Evolutionary conservation across 192 early-diverging fungal genomes (phyloP).

Genomic region (Phlyctochytrium planicorne): DNA sequence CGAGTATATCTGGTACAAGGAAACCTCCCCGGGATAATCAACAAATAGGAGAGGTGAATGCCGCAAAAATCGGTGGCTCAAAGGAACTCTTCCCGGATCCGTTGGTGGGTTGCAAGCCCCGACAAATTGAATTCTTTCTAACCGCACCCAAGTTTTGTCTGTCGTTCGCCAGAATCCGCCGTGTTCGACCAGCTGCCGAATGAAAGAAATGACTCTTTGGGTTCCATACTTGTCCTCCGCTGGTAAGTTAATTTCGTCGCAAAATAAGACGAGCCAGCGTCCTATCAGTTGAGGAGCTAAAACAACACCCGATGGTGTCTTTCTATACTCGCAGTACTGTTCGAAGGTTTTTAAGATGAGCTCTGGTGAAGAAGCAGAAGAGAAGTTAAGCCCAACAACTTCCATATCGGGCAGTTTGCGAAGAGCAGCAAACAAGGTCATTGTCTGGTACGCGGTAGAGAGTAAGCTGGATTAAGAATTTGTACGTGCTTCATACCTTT

Average conservation of each 20-base stretch:
- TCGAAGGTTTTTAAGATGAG: constrained; percentile 94
- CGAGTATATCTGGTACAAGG: constrained; percentile 93
- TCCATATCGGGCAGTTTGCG: constrained; percentile 93
- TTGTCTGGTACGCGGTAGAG: constrained; percentile 68
- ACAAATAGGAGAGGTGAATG: constrained; percentile 97
- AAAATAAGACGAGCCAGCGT: constrained; percentile 97
- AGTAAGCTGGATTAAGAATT: not conserved
- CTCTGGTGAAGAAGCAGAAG: constrained; percentile 94
- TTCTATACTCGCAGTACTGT: constrained; percentile 97
- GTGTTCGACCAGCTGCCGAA: constrained; percentile 92
- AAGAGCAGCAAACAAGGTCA: constrained; percentile 96
- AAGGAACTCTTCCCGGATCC: constrained; percentile 94
- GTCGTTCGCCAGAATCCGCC: constrained; percentile 94
- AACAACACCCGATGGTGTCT: constrained; percentile 87
- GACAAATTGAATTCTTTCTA: constrained; percentile 98
- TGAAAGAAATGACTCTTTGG: constrained; percentile 95
- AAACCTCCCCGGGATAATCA: constrained; percentile 92
- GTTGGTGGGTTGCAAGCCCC: constrained; percentile 99
- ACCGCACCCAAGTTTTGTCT: constrained; percentile 89
- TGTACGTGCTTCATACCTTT: constrained; percentile 49
- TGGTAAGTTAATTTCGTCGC: constrained; percentile 99
- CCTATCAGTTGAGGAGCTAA: constrained; percentile 79
- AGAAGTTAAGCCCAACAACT: constrained; percentile 98
- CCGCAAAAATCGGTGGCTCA: constrained; percentile 94
- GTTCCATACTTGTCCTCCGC: constrained; percentile 96